Percentiles rank a stretch among this genome's conserved stretches.
Evolutionary conservation across 768 basidiomycete species (phyloP).

Genomic region (Suillus sp.): DNA sequence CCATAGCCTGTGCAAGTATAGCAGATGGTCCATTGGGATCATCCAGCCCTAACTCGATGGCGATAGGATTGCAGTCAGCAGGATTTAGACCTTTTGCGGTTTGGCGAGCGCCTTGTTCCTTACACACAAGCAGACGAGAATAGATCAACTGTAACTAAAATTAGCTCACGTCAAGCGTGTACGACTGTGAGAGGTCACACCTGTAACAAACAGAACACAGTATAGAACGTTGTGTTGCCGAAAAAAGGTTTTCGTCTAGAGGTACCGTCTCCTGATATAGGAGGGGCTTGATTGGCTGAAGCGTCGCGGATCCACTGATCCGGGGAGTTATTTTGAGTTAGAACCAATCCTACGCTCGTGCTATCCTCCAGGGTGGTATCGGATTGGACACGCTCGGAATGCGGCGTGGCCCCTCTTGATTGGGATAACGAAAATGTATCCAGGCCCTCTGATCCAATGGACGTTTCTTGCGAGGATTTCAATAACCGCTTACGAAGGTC

Average conservation of each 20-base stretch:
- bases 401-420: slow-evolving; percentile 16
- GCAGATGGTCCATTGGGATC: slow-evolving; percentile 78
- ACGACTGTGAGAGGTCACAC: slow-evolving; percentile 37
- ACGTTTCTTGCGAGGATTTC: slow-evolving; percentile 69
- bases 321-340: slow-evolving; percentile 24
- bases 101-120: slow-evolving; percentile 72
- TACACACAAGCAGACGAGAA: slow-evolving; percentile 83
- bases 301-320: slow-evolving; percentile 67
- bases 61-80: slow-evolving; percentile 75
- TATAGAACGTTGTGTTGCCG: slow-evolving; percentile 91
- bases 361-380: slow-evolving; percentile 11
- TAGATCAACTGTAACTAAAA: slow-evolving; percentile 74
- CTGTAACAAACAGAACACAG: slow-evolving; percentile 85
- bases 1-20: slow-evolving; percentile 64
- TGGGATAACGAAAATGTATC: slow-evolving; percentile 34
- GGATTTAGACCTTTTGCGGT: slow-evolving; percentile 68
- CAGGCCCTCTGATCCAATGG: slow-evolving; percentile 31
- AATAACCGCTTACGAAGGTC: slow-evolving; percentile 83
- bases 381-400: slow-evolving; percentile 10
- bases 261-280: slow-evolving; percentile 31
- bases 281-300: slow-evolving; percentile 27
- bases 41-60: slow-evolving; percentile 81
- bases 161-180: slow-evolving; percentile 11
- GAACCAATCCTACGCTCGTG: not conserved
- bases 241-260: slow-evolving; percentile 69